These are phyloP conservation scores for Colletotrichum truncatum DNA, from an alignment of 2,329 filamentous ascomycete species.

Conservation along the genomic window DNA sequence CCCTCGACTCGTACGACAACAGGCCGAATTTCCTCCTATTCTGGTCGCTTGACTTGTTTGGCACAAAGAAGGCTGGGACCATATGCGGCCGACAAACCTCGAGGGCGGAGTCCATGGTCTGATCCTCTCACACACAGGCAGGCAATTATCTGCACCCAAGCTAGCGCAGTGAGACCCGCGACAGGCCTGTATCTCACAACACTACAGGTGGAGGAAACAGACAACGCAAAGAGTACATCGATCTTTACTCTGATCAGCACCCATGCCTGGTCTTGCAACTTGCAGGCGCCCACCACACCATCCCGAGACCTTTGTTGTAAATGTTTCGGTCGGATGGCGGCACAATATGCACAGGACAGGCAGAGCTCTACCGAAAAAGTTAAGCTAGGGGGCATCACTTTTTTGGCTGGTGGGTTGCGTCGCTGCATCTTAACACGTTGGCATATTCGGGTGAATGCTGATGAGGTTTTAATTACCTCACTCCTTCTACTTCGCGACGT, in stretches of 20 bases:
- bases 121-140: slow-evolving; percentile 16
- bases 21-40: not conserved
- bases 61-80: slow-evolving; percentile 14
- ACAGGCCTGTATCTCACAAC: slow-evolving; percentile 6
- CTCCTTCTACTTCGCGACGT: not conserved
- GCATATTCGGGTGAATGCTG: slow-evolving; percentile 22
- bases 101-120: slow-evolving; percentile 27
- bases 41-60: slow-evolving; percentile 6
- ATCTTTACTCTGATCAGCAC: slow-evolving; percentile 2
- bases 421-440: slow-evolving; percentile 26
- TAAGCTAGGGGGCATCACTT: slow-evolving; percentile 4
- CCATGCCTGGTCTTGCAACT: slow-evolving; percentile 2
- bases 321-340: slow-evolving; percentile 18
- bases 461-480: slow-evolving; percentile 27
- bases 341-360: slow-evolving; percentile 16
- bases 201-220: not conserved
- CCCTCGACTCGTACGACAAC: slow-evolving; percentile 10
- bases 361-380: slow-evolving; percentile 15
- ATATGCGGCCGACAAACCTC: slow-evolving; percentile 20
- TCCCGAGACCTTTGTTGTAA: slow-evolving; percentile 5
- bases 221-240: not conserved
- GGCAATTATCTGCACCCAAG: slow-evolving; percentile 11
- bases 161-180: slow-evolving; percentile 16
- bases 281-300: slow-evolving; percentile 13
- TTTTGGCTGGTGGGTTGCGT: slow-evolving; percentile 8